Evolutionary conservation across 352 stramenopile genomes (phyloP), one percentile per base, ranked within the genome.

Genomic region (Aphanomyces stellatus): DNA sequence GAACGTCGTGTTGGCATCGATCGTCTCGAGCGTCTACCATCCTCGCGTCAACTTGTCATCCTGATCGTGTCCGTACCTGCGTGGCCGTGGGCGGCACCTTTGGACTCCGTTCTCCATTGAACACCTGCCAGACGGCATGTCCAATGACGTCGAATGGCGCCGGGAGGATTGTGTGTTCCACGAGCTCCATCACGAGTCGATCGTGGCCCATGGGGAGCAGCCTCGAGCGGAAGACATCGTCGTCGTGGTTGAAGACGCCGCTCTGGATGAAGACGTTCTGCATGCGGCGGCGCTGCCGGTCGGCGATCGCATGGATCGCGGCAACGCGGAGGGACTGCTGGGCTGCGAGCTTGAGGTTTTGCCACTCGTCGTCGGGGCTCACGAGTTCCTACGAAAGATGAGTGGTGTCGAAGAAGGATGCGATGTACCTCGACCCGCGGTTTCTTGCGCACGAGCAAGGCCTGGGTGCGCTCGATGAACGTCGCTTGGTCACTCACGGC

Each of bases 211-310:
- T 17, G 17, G 22, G 22, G 25, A 57, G 17, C 25, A 24, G 1
- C 6, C 49, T 15, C 27, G 30, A 33, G 5, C 27, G 49, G 30
- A 37, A 57, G 13, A 37, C 11, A 30, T 33, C 7, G 22, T 37
- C 25, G 49, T 22, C 30, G 49, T 24, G 33, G 35, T 67, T 41
- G 6, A 67, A 17, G 6, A 67, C 10, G 22, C 60, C 60, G 35
- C n/a, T 28, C 19, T 67, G 25, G 49, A 67, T 67, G 27, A 59
- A 59, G 8, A 31, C 43, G 19, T 13, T 57, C 40, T 67, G 40
- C 25, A 43, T 51, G 17, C 28, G 48, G 19, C 24, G 19, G 34
- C 37, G 27, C 34, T 67, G 37, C 11, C 41, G 41, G 17, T 67
- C 60, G 17, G 41, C 41, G 33, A 67, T 59, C 3, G 60, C 60